phyloP scores from a whole-genome alignment of 139 green algal species.

The Closterium sp. region DNA sequence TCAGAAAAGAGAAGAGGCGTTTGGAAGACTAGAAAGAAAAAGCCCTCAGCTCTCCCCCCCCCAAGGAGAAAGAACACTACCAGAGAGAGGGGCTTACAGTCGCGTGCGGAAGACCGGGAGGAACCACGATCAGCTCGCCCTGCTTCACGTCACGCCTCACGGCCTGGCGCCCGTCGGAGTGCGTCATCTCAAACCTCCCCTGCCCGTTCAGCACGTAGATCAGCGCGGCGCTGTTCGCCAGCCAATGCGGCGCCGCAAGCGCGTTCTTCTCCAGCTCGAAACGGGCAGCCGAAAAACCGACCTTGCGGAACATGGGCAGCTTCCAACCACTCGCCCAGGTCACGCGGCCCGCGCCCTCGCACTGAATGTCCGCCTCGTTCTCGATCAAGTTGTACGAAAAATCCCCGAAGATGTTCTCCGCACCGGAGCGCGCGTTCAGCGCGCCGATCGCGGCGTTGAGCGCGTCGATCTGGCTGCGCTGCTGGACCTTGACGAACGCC shows the following conservation, averaged over 20 bases:
- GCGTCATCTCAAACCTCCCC: conserved; percentile 31
- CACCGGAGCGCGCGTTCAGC: not conserved
- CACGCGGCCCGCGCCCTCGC: conserved; percentile 5
- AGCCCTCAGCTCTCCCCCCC: no score
- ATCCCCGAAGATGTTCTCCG: conserved; percentile 25
- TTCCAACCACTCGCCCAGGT: conserved; percentile 20
- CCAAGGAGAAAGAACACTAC: no score
- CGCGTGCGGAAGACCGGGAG: not conserved
- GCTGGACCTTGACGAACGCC: conserved; percentile 29
- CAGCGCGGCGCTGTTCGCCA: conserved; percentile 15
- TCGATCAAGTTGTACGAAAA: conserved; percentile 24
- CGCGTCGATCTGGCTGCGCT: not conserved
- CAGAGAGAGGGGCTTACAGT: no score
- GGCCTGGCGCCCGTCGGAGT: conserved; percentile 9
- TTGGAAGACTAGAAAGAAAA: no score
- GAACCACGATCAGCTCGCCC: conserved; percentile 33
- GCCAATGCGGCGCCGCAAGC: conserved; percentile 30
- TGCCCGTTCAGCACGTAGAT: conserved; percentile 45
- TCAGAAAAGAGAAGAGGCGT: no score
- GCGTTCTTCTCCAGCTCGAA: conserved; percentile 18
- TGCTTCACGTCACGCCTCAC: conserved; percentile 19
- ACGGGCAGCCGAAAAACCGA: not conserved
- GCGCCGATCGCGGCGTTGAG: not conserved
- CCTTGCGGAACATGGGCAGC: conserved; percentile 10
- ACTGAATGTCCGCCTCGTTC: not conserved